Conservation (phyloP, 345 rosid genomes). For the Melaleuca quinquenervia region DNA sequence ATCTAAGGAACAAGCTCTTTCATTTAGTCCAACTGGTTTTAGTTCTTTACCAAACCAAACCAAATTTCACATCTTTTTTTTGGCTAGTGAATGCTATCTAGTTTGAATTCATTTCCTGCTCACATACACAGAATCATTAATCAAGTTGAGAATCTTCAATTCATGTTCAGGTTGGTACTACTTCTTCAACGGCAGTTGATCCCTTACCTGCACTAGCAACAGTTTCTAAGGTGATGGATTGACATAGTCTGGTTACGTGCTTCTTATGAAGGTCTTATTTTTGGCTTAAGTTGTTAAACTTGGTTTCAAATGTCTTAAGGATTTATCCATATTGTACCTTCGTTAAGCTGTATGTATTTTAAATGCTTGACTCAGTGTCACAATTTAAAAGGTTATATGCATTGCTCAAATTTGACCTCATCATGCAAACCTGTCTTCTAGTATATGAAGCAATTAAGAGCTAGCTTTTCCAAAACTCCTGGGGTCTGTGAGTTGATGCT, state of each 20-base stretch:
- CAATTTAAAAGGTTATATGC: background rate
- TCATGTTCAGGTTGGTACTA: constrained; percentile 62
- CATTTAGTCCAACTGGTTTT: background rate
- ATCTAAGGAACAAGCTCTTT: background rate
- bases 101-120: background rate
- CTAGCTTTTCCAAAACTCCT: background rate
- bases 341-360: background rate
- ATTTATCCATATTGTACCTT: background rate
- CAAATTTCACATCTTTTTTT: background rate
- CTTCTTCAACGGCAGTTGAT: constrained; percentile 85
- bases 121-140: background rate
- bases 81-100: background rate
- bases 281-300: background rate
- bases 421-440: background rate
- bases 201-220: constrained; percentile 54
- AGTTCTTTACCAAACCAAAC: background rate
- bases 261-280: background rate
- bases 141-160: background rate
- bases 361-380: background rate
- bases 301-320: background rate
- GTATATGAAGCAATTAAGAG: background rate
- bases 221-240: constrained; percentile 46
- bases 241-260: background rate
- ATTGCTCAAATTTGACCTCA: background rate
- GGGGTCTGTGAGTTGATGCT: background rate